Percentiles rank a stretch among this genome's conserved stretches.
These are phyloP conservation scores for Xylona heveae DNA, from an alignment of 495 filamentous ascomycete genomes.

Conservation along the genomic window DNA sequence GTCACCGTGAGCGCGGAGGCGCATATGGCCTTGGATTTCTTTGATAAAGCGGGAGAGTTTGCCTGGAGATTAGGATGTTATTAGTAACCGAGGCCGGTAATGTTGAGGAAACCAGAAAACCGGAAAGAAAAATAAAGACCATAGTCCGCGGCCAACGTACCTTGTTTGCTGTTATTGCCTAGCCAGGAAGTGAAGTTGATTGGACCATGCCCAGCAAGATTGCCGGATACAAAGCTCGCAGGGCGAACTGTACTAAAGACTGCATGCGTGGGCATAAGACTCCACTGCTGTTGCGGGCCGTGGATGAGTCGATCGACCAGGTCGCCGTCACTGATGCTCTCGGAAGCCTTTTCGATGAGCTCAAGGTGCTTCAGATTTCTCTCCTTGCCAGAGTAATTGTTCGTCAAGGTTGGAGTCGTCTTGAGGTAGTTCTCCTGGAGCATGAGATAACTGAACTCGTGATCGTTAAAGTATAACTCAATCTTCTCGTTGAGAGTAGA, in stretches of 20 bases:
- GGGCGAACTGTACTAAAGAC: conserved; percentile 87
- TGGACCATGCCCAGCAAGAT: conserved; percentile 31
- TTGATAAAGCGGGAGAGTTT: conserved; percentile 75
- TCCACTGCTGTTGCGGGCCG: conserved; percentile 94
- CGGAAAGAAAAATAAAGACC: conserved; percentile 1
- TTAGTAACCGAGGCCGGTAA: background rate
- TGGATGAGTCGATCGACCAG: conserved; percentile 97
- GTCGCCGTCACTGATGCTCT: conserved; percentile 93
- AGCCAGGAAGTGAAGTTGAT: conserved; percentile 71
- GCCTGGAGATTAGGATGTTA: conserved; percentile 15
- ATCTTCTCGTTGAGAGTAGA: conserved; percentile 88
- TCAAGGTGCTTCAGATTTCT: conserved; percentile 62
- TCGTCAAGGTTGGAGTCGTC: conserved; percentile 46
- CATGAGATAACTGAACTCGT: conserved; percentile 93
- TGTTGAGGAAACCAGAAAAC: background rate
- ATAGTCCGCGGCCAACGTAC: too few species aligned
- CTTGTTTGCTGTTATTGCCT: conserved; percentile 79
- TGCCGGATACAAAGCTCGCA: conserved; percentile 73
- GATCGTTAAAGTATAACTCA: conserved; percentile 97
- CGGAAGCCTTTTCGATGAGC: conserved; percentile 65
- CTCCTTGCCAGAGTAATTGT: conserved; percentile 35
- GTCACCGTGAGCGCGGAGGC: conserved; percentile 76
- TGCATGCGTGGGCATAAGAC: conserved; percentile 92
- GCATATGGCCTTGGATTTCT: conserved; percentile 94
- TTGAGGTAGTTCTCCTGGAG: conserved; percentile 93